Percentiles rank a stretch among this genome's conserved stretches.
These are phyloP conservation scores for Pseudopithomyces maydicus DNA, from an alignment of 2,329 filamentous ascomycete genomes.

Conservation along the genomic window DNA sequence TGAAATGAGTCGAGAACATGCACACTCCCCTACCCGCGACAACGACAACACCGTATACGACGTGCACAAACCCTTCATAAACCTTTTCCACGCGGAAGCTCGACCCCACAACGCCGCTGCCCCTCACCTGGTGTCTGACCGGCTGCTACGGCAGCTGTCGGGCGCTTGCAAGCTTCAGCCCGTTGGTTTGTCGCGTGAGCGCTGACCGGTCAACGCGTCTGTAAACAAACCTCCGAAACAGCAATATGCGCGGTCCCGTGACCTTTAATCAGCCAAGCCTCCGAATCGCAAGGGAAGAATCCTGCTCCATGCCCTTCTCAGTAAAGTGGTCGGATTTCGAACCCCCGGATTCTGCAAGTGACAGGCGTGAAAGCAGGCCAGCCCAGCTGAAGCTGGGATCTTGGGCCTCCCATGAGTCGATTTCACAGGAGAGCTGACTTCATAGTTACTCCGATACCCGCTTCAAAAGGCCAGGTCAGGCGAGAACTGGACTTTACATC, in stretches of 20 bases:
- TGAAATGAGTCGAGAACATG: conserved; percentile 41
- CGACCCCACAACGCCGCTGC: conserved; percentile 41
- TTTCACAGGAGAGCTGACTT: neutral
- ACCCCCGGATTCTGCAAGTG: conserved; percentile 29
- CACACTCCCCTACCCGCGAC: conserved; percentile 16
- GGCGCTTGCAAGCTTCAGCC: conserved; percentile 31
- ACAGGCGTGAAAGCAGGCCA: neutral
- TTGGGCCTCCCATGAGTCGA: neutral
- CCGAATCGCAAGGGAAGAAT: conserved; percentile 19
- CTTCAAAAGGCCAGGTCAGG: neutral
- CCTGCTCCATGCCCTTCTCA: conserved; percentile 35
- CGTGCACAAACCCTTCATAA: conserved; percentile 44
- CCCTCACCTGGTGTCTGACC: conserved; percentile 40
- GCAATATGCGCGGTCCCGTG: conserved; percentile 41
- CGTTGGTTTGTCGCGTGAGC: conserved; percentile 28
- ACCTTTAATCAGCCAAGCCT: conserved; percentile 22
- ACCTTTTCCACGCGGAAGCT: conserved; percentile 14
- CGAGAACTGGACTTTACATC: neutral
- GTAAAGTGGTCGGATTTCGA: conserved; percentile 31
- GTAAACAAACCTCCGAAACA: conserved; percentile 40
- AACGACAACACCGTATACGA: conserved; percentile 11
- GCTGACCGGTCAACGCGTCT: conserved; percentile 41
- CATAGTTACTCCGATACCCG: neutral
- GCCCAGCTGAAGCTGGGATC: neutral
- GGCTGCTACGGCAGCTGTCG: conserved; percentile 30